Percentiles rank a stretch among this genome's conserved stretches.
These are phyloP conservation scores for Nitzschia palea DNA, from an alignment of 108 stramenopile genomes.

Conservation along the genomic window DNA sequence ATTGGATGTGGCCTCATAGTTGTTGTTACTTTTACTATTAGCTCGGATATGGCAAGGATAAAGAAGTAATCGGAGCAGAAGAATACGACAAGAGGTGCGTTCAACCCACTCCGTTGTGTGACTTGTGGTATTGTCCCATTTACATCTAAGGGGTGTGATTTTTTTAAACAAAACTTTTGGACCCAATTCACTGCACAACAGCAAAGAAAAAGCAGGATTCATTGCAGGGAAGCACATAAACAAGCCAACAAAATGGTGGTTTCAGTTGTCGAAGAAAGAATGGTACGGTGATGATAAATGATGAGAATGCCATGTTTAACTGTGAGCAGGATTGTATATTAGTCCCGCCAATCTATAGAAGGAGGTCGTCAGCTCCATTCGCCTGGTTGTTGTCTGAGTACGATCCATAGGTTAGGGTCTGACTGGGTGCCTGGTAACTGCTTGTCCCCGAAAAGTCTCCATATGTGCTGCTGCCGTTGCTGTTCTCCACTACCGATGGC, in stretches of 20 bases:
- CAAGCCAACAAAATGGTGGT: constrained; percentile 75
- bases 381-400: constrained; percentile 6
- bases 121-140: too few relatives aligned
- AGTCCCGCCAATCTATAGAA: background rate
- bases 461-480: background rate
- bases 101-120: too few relatives aligned
- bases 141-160: too few relatives aligned
- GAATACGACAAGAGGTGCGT: constrained; percentile 68
- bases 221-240: constrained; percentile 86
- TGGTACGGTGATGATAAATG: constrained; percentile 20
- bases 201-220: constrained; percentile 84
- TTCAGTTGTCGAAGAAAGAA: constrained; percentile 41
- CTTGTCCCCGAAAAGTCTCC: background rate
- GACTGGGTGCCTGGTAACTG: constrained; percentile 2
- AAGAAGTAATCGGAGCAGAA: constrained; percentile 57
- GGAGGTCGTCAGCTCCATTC: constrained; percentile 2
- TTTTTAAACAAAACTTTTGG: too few relatives aligned
- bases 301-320: background rate
- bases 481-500: constrained; percentile 3
- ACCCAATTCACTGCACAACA: background rate
- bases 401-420: background rate
- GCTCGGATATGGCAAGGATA: constrained; percentile 70
- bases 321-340: background rate
- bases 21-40: constrained; percentile 16
- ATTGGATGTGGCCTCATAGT: background rate